Evolutionary conservation across 1,284 basidiomycete genomes (phyloP).

Genomic region (Mycosarcoma mackinlayi): DNA sequence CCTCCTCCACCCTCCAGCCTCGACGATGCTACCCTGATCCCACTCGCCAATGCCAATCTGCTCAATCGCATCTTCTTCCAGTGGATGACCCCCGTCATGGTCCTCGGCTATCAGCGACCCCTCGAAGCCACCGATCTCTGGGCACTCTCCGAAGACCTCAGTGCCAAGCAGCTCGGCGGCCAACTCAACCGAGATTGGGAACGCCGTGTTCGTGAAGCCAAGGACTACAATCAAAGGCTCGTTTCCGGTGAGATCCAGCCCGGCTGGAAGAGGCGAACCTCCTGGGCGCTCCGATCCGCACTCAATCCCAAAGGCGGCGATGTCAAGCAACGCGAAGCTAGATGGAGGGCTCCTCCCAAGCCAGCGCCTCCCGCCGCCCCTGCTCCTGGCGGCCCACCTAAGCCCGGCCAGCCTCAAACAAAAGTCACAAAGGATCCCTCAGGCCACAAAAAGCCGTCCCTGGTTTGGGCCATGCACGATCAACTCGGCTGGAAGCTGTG

Average conservation of each 20-base stretch:
- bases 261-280: slow-evolving; percentile 71
- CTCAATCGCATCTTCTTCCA: slow-evolving; percentile 74
- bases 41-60: slow-evolving; percentile 73
- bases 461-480: slow-evolving; percentile 82
- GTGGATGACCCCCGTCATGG: slow-evolving; percentile 82
- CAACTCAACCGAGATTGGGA: slow-evolving; percentile 77
- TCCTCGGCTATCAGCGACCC: slow-evolving; percentile 78
- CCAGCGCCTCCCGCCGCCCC: slow-evolving; percentile 16
- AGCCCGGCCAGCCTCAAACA: slow-evolving; percentile 19
- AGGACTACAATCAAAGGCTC: slow-evolving; percentile 78
- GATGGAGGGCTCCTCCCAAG: slow-evolving; percentile 56
- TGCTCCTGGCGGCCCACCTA: slow-evolving; percentile 19
- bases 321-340: slow-evolving; percentile 48
- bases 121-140: slow-evolving; percentile 86
- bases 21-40: slow-evolving; percentile 73
- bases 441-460: slow-evolving; percentile 72
- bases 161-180: slow-evolving; percentile 74
- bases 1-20: slow-evolving; percentile 69
- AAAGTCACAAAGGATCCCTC: slow-evolving; percentile 41
- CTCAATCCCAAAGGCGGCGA: slow-evolving; percentile 43
- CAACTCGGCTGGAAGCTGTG: slow-evolving; percentile 85
- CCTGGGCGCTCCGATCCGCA: slow-evolving; percentile 72
- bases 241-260: slow-evolving; percentile 76
- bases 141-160: slow-evolving; percentile 75
- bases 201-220: slow-evolving; percentile 74